These are phyloP conservation scores for Aspergillus awamori DNA, from an alignment of 2,329 filamentous ascomycete species.

Conservation along the genomic window DNA sequence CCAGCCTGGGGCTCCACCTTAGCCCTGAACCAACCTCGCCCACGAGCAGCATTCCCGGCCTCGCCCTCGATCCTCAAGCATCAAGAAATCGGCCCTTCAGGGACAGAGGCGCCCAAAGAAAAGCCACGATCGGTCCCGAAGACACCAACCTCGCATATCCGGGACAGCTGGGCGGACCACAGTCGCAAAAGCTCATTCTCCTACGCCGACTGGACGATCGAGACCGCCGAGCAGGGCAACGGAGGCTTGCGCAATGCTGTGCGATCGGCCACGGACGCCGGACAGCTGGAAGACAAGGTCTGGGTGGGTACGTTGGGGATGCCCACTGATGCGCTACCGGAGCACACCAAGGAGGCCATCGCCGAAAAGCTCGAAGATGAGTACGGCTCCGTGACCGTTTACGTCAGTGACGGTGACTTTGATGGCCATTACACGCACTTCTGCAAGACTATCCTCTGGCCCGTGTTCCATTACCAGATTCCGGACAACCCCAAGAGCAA, in stretches of 20 bases:
- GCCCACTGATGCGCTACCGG: constrained; percentile 82
- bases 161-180: constrained; percentile 38
- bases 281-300: constrained; percentile 72
- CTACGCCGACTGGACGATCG: constrained; percentile 78
- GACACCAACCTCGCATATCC: constrained; percentile 16
- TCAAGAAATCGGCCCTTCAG: constrained; percentile 44
- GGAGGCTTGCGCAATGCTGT: constrained; percentile 88
- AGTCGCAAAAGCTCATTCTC: constrained; percentile 70
- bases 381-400: constrained; percentile 80
- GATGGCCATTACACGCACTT: constrained; percentile 94
- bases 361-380: constrained; percentile 78
- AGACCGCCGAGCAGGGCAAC: constrained; percentile 86
- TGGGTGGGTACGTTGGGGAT: constrained; percentile 94
- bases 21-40: constrained; percentile 75
- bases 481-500: constrained; percentile 98
- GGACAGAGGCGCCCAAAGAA: constrained; percentile 25
- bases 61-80: constrained; percentile 76
- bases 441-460: constrained; percentile 97
- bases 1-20: constrained; percentile 71
- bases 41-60: constrained; percentile 72
- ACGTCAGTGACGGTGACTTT: constrained; percentile 86
- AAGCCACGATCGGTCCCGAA: constrained; percentile 21
- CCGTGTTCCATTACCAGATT: constrained; percentile 97
- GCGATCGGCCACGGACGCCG: constrained; percentile 72
- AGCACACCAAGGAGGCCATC: constrained; percentile 78